Conservation (phyloP, 2,329 filamentous ascomycete genomes). For the Colletotrichum trifolii region DNA sequence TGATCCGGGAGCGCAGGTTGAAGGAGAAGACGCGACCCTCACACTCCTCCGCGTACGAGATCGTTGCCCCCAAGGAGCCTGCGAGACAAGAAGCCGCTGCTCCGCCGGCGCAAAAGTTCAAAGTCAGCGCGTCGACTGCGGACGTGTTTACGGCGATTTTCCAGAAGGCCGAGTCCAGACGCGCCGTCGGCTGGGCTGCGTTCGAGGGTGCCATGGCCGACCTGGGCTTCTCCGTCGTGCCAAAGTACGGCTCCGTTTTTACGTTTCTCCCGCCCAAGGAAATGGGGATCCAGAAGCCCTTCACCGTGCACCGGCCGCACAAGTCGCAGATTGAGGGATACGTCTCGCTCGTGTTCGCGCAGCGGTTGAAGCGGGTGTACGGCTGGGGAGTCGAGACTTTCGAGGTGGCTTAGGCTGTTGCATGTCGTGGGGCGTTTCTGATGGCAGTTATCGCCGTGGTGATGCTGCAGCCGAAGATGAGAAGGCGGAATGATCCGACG, state of each 20-base stretch:
- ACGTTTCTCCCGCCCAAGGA: constrained; percentile 49
- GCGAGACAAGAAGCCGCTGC: accelerated
- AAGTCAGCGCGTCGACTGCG: constrained; percentile 51
- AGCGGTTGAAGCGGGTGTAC: constrained; percentile 48
- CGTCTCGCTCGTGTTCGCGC: constrained; percentile 41
- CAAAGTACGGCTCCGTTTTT: constrained; percentile 55
- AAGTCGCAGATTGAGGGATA: constrained; percentile 49
- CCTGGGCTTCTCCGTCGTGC: constrained; percentile 53
- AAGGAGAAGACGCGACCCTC: constrained; percentile 58
- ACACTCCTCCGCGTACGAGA: constrained; percentile 48
- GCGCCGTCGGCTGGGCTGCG: constrained; percentile 47
- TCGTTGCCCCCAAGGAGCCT: constrained; percentile 5
- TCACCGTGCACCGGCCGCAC: constrained; percentile 53
- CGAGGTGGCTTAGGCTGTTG: constrained; percentile 14
- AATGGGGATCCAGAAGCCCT: constrained; percentile 41
- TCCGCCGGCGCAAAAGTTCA: constrained; percentile 40
- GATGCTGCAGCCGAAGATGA: no score
- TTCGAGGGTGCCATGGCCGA: constrained; percentile 56
- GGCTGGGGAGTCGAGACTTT: constrained; percentile 51
- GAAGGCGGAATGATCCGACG: no score
- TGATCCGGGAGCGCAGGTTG: constrained; percentile 47
- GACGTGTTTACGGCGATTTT: constrained; percentile 53
- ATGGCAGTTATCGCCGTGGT: no score
- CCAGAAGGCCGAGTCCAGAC: constrained; percentile 42
- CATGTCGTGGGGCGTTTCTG: no score